Conservation (phyloP, 2,329 filamentous ascomycete species). For the Fusarium sp. region DNA sequence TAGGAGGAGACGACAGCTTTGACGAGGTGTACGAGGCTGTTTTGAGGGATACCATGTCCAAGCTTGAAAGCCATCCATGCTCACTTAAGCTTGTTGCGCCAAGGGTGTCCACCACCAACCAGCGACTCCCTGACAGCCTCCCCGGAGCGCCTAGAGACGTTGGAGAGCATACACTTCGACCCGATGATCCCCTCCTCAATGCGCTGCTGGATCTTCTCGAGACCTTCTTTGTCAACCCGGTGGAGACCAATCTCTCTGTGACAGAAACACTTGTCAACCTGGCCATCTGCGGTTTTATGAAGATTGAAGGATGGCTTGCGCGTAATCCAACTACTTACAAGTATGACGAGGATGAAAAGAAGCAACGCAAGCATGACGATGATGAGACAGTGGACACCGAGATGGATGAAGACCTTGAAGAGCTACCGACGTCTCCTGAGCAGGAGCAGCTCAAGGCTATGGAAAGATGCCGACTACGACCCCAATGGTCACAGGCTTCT, state of each 20-base stretch:
- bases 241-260: conserved; percentile 89
- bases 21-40: conserved; percentile 79
- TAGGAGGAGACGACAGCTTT: conserved; percentile 76
- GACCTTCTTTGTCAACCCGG: conserved; percentile 87
- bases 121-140: conserved; percentile 67
- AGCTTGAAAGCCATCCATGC: conserved; percentile 79
- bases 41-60: conserved; percentile 75
- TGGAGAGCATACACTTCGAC: conserved; percentile 69
- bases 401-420: conserved; percentile 32
- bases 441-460: conserved; percentile 57
- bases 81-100: conserved; percentile 75
- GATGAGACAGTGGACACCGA: conserved; percentile 30
- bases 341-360: conserved; percentile 54
- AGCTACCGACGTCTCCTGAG: conserved; percentile 36
- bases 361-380: conserved; percentile 1
- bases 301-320: conserved; percentile 90
- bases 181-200: conserved; percentile 71
- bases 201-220: conserved; percentile 77
- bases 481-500: conserved; percentile 62
- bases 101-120: conserved; percentile 65
- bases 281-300: conserved; percentile 84
- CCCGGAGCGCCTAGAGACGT: conserved; percentile 71
- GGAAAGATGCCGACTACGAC: conserved; percentile 62
- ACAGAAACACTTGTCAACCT: conserved; percentile 87
- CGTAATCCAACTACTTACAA: conserved; percentile 74